These are phyloP conservation scores for Suillus luteus DNA, from an alignment of 768 basidiomycete genomes.

Conservation along the genomic window DNA sequence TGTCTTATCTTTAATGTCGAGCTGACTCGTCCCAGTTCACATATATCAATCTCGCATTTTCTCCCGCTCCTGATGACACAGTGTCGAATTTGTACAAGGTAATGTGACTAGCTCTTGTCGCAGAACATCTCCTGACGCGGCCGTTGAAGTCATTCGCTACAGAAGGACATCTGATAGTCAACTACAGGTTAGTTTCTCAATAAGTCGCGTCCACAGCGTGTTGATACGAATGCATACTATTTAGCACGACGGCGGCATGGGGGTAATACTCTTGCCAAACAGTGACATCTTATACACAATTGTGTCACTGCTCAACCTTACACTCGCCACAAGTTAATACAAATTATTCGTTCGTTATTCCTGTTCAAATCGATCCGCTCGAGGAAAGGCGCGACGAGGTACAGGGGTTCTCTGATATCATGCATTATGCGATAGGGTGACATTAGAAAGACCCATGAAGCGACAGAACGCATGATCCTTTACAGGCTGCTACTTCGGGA, in stretches of 20 bases:
- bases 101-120: neutral
- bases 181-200: slow-evolving; percentile 66
- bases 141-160: slow-evolving; percentile 74
- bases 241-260: slow-evolving; percentile 66
- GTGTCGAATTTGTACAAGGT: slow-evolving; percentile 73
- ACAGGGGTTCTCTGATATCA: slow-evolving; percentile 34
- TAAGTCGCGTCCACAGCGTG: too few relatives aligned
- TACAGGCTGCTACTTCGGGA: slow-evolving; percentile 24
- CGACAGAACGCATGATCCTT: slow-evolving; percentile 37
- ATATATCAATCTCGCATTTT: slow-evolving; percentile 78
- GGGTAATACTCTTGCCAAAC: slow-evolving; percentile 37
- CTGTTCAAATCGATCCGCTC: slow-evolving; percentile 19
- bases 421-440: slow-evolving; percentile 35
- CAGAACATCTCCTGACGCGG: neutral
- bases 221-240: neutral
- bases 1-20: slow-evolving; percentile 51
- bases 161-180: slow-evolving; percentile 87
- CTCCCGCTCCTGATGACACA: slow-evolving; percentile 75
- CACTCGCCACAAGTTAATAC: neutral
- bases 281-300: slow-evolving; percentile 1
- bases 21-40: slow-evolving; percentile 51
- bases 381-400: slow-evolving; percentile 33
- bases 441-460: slow-evolving; percentile 36
- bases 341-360: neutral
- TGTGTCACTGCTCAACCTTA: neutral